Evolutionary conservation across 1,284 basidiomycete species (phyloP), one percentile per base, ranked within the genome.

Genomic region (Trichosporon inkin): DNA sequence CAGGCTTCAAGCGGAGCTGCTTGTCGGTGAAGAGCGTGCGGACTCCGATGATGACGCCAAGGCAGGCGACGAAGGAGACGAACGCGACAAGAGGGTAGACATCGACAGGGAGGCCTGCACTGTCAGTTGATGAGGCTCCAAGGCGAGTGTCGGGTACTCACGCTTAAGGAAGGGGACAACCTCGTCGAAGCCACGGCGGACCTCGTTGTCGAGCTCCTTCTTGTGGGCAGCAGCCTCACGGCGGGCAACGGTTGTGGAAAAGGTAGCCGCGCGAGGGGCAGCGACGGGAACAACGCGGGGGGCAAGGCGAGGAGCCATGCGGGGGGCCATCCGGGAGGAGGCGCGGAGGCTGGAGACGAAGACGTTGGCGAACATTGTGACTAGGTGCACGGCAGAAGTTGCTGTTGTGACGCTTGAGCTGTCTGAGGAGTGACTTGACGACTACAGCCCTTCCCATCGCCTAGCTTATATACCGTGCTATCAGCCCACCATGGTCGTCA

Each of bases 111-210:
- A 58, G 22, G 32, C 56, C 51, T 58, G 24, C 3, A 19, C 19
- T 14, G 55, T 47, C n/a, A 56, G 40, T 13, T 37, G 6, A 6
- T 40, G 10, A 22, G 10, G 10, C 10, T 14, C 19, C 3, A 41
- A 3, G 10, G 13, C 16, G 2, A n/a, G 13, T 22, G 2, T 17
- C 14, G 10, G 6, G 14, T 16, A 57, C 56, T 57, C 28, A 57
- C 56, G 56, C 56, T 57, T 57, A 7, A 57, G 56, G 49, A 57
- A 57, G 24, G 56, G 56, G 17, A 57, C 35, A 13, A 57, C 14
- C 56, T 57, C 56, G 56, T 57, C 56, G 17, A 52, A 57, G 37
- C 56, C 56, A 10, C 56, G 56, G 47, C 56, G 56, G 10, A 57
- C 56, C 36, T 57, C 17, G 56, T 57, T 41, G 49, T 35, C 36